Evolutionary conservation across 2,329 filamentous ascomycete genomes (phyloP).

Genomic region (Fusarium pseudoanthophilum): DNA sequence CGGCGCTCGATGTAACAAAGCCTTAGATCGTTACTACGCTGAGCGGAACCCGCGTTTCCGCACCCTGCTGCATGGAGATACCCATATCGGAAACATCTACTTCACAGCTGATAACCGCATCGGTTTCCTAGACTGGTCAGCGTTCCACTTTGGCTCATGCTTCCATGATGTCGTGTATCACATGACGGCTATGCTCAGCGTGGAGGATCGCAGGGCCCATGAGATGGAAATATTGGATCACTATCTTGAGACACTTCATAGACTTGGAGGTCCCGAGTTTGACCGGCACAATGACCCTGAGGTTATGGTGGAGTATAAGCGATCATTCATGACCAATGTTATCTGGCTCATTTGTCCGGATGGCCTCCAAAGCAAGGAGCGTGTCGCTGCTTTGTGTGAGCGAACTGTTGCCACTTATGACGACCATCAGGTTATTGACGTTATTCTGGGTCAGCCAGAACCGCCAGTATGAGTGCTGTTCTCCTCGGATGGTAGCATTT

Average conservation of each 20-base stretch:
- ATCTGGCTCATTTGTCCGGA: slow-evolving; percentile 42
- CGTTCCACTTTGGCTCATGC: slow-evolving; percentile 54
- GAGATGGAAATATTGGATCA: slow-evolving; percentile 48
- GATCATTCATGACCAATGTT: slow-evolving; percentile 43
- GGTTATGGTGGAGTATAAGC: slow-evolving; percentile 43
- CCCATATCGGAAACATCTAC: slow-evolving; percentile 58
- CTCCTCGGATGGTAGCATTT: not conserved
- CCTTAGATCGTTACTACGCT: slow-evolving; percentile 51
- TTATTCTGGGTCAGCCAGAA: slow-evolving; percentile 24
- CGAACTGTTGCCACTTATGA: slow-evolving; percentile 50
- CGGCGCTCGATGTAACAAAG: slow-evolving; percentile 48
- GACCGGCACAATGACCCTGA: slow-evolving; percentile 33
- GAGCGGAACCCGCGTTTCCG: slow-evolving; percentile 52
- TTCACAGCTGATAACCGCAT: slow-evolving; percentile 49
- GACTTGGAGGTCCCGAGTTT: slow-evolving; percentile 26
- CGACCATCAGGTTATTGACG: slow-evolving; percentile 53
- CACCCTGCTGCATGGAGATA: slow-evolving; percentile 56
- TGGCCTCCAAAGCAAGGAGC: slow-evolving; percentile 49
- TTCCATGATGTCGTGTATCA: slow-evolving; percentile 58
- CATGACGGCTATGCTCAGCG: slow-evolving; percentile 51
- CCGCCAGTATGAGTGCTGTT: not conserved
- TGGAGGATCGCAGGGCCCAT: slow-evolving; percentile 54
- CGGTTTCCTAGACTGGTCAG: slow-evolving; percentile 57
- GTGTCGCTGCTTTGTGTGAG: slow-evolving; percentile 48
- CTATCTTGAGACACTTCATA: slow-evolving; percentile 30